Evolutionary conservation across 495 filamentous ascomycete species (phyloP).

Genomic region (Penicillium parvum): DNA sequence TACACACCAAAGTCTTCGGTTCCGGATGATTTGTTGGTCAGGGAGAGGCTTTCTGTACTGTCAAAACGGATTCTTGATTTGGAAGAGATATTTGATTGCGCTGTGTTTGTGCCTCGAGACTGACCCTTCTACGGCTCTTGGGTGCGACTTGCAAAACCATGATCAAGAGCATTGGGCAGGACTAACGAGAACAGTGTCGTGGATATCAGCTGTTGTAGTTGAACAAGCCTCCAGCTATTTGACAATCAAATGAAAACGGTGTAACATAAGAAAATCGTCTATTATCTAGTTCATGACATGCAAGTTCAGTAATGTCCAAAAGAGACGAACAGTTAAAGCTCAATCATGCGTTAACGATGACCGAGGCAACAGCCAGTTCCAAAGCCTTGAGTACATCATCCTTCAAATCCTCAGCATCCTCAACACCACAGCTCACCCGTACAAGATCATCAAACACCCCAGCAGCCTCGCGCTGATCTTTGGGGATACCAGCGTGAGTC

Average conservation of each 20-base stretch:
- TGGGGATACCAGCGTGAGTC: constrained; percentile 95
- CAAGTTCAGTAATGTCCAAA: background rate
- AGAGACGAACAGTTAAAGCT: background rate
- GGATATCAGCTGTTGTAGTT: background rate
- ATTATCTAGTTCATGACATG: constrained; percentile 21
- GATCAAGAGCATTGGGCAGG: too few relatives aligned
- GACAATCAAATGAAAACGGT: too few relatives aligned
- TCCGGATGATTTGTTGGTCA: too few relatives aligned
- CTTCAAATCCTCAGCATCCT: constrained; percentile 82
- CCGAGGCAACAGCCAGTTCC: constrained; percentile 59
- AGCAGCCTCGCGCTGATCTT: constrained; percentile 80
- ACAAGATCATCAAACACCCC: constrained; percentile 98
- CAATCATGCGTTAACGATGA: constrained; percentile 24
- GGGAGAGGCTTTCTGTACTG: too few relatives aligned
- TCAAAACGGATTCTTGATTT: too few relatives aligned
- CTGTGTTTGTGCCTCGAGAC: too few relatives aligned
- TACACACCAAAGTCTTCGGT: too few relatives aligned
- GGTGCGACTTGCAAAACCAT: too few relatives aligned
- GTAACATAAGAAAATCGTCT: constrained; percentile 14
- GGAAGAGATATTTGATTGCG: too few relatives aligned
- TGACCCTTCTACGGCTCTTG: too few relatives aligned
- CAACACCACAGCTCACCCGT: constrained; percentile 86
- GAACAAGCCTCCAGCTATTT: too few relatives aligned
- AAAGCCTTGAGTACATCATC: constrained; percentile 82
- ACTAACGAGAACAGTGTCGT: too few relatives aligned